phyloP scores from a whole-genome alignment of 1,284 basidiomycete genomes.

The Cryptococcus jaspeensis region DNA sequence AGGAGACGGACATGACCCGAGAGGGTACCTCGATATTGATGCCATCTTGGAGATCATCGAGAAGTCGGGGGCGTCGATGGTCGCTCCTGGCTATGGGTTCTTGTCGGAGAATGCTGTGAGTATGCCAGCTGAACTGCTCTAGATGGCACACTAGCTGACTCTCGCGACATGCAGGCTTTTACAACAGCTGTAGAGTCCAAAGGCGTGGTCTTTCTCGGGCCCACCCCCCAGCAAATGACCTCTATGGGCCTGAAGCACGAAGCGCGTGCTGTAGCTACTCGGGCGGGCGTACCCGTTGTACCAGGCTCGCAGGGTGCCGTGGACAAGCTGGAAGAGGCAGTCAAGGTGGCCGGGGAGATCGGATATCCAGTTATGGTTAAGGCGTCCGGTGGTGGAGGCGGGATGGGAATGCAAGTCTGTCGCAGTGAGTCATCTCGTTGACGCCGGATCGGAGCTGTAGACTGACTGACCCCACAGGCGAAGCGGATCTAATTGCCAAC shows the following conservation, averaged over 20 bases:
- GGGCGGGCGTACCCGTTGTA: slow-evolving; percentile 58
- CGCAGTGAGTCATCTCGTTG: slow-evolving; percentile 49
- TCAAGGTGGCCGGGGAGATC: slow-evolving; percentile 51
- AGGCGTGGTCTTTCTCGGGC: slow-evolving; percentile 64
- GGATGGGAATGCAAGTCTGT: slow-evolving; percentile 66
- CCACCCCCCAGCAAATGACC: slow-evolving; percentile 57
- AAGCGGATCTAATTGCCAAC: slow-evolving; percentile 54
- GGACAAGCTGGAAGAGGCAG: slow-evolving; percentile 52
- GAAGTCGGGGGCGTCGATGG: slow-evolving; percentile 55
- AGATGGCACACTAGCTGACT: neutral
- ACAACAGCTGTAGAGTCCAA: slow-evolving; percentile 55
- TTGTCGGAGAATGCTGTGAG: slow-evolving; percentile 60
- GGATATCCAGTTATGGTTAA: slow-evolving; percentile 60
- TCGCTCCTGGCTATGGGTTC: slow-evolving; percentile 67
- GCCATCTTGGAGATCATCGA: slow-evolving; percentile 56
- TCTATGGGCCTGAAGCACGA: slow-evolving; percentile 66
- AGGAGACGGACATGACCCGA: slow-evolving; percentile 45
- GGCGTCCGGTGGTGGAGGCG: slow-evolving; percentile 67
- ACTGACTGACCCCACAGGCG: slow-evolving; percentile 36
- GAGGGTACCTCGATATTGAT: slow-evolving; percentile 54
- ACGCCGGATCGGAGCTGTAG: slow-evolving; percentile 38
- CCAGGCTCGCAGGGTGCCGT: slow-evolving; percentile 59
- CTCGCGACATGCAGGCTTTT: slow-evolving; percentile 51
- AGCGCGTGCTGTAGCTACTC: slow-evolving; percentile 56
- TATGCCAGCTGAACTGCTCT: neutral